A percentile compares a stretch with the other conserved stretches of the same genome.
Evolutionary conservation across 768 basidiomycete genomes (phyloP).

Genomic region (Leccinum aurantiacum): DNA sequence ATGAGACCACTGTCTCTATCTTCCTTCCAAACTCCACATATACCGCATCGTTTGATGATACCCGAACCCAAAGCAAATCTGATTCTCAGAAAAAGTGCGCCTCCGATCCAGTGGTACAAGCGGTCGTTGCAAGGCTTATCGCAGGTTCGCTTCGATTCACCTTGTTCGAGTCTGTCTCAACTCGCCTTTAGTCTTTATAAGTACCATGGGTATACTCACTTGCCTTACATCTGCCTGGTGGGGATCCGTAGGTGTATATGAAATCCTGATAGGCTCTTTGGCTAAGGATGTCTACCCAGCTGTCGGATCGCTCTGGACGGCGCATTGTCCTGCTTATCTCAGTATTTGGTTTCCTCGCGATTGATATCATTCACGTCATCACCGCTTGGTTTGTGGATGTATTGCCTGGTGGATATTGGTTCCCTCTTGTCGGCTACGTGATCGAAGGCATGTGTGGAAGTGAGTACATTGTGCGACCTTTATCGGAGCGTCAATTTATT

Average conservation of each 20-base stretch:
- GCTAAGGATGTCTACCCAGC: slow-evolving; percentile 35
- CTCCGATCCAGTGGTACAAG: slow-evolving; percentile 70
- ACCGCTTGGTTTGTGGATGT: slow-evolving; percentile 56
- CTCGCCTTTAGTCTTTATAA: slow-evolving; percentile 51
- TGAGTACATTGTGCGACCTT: slow-evolving; percentile 29
- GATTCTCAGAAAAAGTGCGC: slow-evolving; percentile 43
- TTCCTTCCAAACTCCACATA: slow-evolving; percentile 7
- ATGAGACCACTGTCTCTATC: not conserved
- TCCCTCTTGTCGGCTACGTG: slow-evolving; percentile 62
- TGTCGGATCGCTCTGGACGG: slow-evolving; percentile 79
- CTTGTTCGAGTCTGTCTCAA: not conserved
- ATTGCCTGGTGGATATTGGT: slow-evolving; percentile 82
- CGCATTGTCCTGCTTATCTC: slow-evolving; percentile 62
- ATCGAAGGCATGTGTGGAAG: slow-evolving; percentile 76
- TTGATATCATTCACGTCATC: slow-evolving; percentile 65
- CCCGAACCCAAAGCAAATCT: not conserved
- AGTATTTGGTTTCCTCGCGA: slow-evolving; percentile 56
- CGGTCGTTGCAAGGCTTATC: slow-evolving; percentile 62
- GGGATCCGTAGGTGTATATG: slow-evolving; percentile 60
- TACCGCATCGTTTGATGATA: not conserved
- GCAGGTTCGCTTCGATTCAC: slow-evolving; percentile 45
- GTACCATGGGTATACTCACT: slow-evolving; percentile 67
- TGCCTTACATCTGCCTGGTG: slow-evolving; percentile 85
- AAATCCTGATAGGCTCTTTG: not conserved
- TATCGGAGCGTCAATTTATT: not conserved